Evolutionary conservation across 176 grass and related monocot genomes (phyloP), one percentile per base, ranked within the genome.

Genomic region (Oryza officinalis): DNA sequence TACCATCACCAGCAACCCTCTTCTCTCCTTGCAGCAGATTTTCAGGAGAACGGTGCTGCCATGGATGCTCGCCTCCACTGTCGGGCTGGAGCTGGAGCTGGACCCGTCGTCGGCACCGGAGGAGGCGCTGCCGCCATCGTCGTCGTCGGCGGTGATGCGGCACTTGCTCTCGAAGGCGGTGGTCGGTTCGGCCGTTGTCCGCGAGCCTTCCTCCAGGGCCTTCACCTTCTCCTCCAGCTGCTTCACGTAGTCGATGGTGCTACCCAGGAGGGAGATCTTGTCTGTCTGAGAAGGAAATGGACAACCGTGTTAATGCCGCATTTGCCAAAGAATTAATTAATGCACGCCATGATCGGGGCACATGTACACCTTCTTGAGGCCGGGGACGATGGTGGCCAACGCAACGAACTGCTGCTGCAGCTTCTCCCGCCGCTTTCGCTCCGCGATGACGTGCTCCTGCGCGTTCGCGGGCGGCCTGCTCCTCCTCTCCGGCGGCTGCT

Each of bases 341-440:
- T 61, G 57, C 57, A 61, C 20, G 9, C 57, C 57, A 25, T 26
- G 41, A 57, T 68, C 26, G 18, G 37, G 9, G 11, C 44, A 32
- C 44, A 35, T 35, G 33, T 35, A 28, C 79, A 94, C 92, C 89
- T 94, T 94, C 71, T 86, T 89, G 64, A 94, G 92, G 11, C 71
- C 92, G 1, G 92, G 89, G 73, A 94, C 87, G 38, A 94, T 84
- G 32, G 86, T 80, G 45, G 89, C 89, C 61, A 94, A 47, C 20
- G 77, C 78, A 68, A 91, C 65, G 63, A 94, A 94, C 73, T 94
- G 89, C 81, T 94, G 86, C 71, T 90, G 80, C 76, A 94, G 82
- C 79, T 89, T 94, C 77, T 94, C 92, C 43, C 89, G 80, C 32
- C 92, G 80, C 52, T 59, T 91, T 41, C 92, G 84, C 86, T 94